These are phyloP conservation scores for Diaporthe australafricana DNA, from an alignment of 2,329 filamentous ascomycete species.

Conservation along the genomic window DNA sequence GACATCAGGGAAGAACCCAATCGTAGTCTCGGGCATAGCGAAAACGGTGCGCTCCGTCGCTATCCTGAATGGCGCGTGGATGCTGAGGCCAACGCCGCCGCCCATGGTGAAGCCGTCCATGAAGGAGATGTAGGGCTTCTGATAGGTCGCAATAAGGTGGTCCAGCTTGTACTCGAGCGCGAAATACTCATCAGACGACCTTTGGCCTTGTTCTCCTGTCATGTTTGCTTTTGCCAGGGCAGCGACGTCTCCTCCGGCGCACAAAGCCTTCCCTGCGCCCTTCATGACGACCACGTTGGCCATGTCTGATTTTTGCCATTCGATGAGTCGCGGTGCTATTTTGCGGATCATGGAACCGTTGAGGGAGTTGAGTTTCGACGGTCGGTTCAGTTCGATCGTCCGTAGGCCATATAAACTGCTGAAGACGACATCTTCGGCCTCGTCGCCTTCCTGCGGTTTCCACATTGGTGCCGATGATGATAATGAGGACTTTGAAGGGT, in stretches of 20 bases:
- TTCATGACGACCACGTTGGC: constrained; percentile 94
- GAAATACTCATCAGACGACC: constrained; percentile 86
- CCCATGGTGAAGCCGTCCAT: constrained; percentile 99
- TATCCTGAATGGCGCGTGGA: constrained; percentile 96
- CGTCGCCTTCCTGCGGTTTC: constrained; percentile 74
- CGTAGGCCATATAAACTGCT: constrained; percentile 88
- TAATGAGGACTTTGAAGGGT: constrained; percentile 3
- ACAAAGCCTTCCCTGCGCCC: constrained; percentile 89
- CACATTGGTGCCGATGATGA: constrained; percentile 27
- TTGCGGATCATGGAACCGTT: constrained; percentile 96
- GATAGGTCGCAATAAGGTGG: constrained; percentile 93
- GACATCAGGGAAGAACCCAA: constrained; percentile 98
- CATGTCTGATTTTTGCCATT: constrained; percentile 96
- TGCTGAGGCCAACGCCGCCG: constrained; percentile 91
- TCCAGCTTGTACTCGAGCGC: constrained; percentile 95
- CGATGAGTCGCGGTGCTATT: constrained; percentile 87
- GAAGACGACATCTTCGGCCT: constrained; percentile 93
- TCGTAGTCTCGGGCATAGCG: constrained; percentile 98
- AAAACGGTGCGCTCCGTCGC: constrained; percentile 96
- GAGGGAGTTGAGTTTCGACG: constrained; percentile 90
- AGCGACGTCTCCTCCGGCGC: constrained; percentile 91
- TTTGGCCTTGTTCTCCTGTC: constrained; percentile 75
- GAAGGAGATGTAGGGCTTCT: constrained; percentile 92
- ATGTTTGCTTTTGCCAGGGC: constrained; percentile 81
- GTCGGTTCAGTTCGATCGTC: constrained; percentile 93